A percentile compares a stretch with the other conserved stretches of the same genome.
Evolutionary conservation across 225 moss, liverwort and hornwort species (phyloP).

Genomic region (Thuidium tamariscinum): DNA sequence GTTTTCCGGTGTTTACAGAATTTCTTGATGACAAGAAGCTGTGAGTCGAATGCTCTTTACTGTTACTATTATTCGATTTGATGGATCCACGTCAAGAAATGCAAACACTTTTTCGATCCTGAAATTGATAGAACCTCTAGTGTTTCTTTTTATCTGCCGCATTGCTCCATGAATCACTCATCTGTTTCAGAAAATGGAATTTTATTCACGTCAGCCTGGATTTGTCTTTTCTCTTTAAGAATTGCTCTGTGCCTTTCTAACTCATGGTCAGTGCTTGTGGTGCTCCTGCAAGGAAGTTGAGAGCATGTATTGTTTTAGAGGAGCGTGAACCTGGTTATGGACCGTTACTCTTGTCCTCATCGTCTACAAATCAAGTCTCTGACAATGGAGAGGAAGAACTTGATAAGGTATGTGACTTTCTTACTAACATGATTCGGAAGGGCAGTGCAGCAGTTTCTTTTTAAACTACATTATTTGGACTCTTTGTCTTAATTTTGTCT

Average conservation of each 20-base stretch:
- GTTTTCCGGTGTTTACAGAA: neutral
- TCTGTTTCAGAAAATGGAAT: neutral
- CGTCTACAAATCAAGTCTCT: constrained; percentile 25
- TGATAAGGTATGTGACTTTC: constrained; percentile 6
- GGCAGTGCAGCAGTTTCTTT: neutral
- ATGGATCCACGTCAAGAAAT: neutral
- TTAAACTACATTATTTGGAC: neutral
- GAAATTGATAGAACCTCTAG: neutral
- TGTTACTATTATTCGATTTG: neutral
- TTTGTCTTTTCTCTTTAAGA: neutral
- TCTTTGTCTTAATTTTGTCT: neutral
- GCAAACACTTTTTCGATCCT: neutral
- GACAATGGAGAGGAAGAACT: constrained; percentile 10
- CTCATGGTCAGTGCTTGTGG: constrained; percentile 10
- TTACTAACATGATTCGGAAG: neutral
- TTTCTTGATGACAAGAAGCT: neutral
- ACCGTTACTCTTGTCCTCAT: constrained; percentile 20
- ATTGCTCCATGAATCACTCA: neutral
- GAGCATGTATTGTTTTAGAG: constrained; percentile 17
- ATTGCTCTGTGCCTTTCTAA: constrained; percentile 1
- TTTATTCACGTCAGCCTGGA: neutral
- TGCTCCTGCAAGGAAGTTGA: constrained; percentile 52
- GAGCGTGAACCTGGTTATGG: constrained; percentile 23
- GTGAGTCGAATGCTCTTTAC: neutral
- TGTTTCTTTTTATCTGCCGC: neutral